A percentile compares a stretch with the other conserved stretches of the same genome.
Conservation (phyloP, 768 basidiomycete species). For the Agrocybe praecox region DNA sequence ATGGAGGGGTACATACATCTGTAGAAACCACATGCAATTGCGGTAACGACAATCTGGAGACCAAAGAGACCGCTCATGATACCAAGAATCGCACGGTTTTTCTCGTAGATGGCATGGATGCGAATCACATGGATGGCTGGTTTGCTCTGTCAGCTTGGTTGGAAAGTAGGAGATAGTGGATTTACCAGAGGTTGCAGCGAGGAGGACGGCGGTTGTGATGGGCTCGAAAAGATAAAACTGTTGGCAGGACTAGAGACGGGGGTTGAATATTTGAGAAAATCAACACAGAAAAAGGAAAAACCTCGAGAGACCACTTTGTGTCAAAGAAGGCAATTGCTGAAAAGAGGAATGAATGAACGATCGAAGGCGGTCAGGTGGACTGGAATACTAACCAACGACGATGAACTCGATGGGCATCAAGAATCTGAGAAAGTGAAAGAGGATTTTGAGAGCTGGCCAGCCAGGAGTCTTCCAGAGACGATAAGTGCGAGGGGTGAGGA, state of each 20-base stretch:
- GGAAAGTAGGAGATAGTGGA: neutral
- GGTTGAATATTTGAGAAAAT: neutral
- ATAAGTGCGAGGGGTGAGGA: conserved; percentile 80
- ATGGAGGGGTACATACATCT: conserved; percentile 48
- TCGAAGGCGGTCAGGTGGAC: conserved; percentile 5
- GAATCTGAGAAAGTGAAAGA: conserved; percentile 73
- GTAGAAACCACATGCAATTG: conserved; percentile 77
- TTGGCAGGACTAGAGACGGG: conserved; percentile 62
- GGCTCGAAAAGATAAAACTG: conserved; percentile 86
- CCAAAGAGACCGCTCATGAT: conserved; percentile 63
- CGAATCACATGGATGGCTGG: conserved; percentile 75
- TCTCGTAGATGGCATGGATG: conserved; percentile 78
- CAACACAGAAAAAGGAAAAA: conserved; percentile 21
- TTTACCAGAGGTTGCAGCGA: conserved; percentile 67
- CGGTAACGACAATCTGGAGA: conserved; percentile 73
- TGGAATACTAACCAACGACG: conserved; percentile 57
- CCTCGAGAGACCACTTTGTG: conserved; percentile 61
- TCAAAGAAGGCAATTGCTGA: conserved; percentile 85
- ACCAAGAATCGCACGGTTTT: conserved; percentile 52
- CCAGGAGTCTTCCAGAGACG: conserved; percentile 61
- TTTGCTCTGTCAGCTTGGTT: neutral
- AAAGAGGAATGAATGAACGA: neutral
- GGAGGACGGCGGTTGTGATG: conserved; percentile 79
- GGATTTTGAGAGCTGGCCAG: conserved; percentile 79
- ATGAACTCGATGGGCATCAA: conserved; percentile 84